Conservation (phyloP, 202 grass and related monocot genomes). For the Eragrostis tef region DNA sequence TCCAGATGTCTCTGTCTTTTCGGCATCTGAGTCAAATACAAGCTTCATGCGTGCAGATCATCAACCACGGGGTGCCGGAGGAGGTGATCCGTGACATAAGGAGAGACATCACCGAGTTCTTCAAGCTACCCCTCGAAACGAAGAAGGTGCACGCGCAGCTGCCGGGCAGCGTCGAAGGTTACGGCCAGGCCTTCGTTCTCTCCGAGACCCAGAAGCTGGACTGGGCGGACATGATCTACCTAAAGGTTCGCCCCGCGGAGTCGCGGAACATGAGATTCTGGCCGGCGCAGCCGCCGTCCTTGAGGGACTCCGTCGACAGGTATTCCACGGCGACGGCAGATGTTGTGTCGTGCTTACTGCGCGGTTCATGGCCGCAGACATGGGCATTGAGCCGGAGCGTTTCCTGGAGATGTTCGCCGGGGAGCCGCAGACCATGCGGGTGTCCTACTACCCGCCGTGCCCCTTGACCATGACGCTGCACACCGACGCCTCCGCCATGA, state of each 20-base stretch:
- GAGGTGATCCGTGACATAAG: slow-evolving; percentile 36
- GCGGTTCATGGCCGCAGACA: slow-evolving; percentile 55
- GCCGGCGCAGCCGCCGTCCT: slow-evolving; percentile 42
- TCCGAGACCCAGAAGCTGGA: slow-evolving; percentile 66
- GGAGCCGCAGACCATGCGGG: slow-evolving; percentile 51
- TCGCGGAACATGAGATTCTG: slow-evolving; percentile 48
- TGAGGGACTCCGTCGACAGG: slow-evolving; percentile 44
- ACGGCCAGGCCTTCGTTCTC: slow-evolving; percentile 60
- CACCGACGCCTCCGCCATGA: slow-evolving; percentile 52
- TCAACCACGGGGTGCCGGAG: slow-evolving; percentile 53
- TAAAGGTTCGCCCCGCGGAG: slow-evolving; percentile 23
- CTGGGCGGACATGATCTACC: slow-evolving; percentile 60
- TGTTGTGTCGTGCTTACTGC: slow-evolving; percentile 50
- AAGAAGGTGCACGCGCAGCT: slow-evolving; percentile 49
- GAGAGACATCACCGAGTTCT: slow-evolving; percentile 48
- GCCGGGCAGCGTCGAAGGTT: slow-evolving; percentile 46
- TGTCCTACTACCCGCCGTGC: slow-evolving; percentile 74
- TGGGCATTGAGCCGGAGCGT: slow-evolving; percentile 52
- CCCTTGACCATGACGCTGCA: slow-evolving; percentile 54
- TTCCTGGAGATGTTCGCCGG: slow-evolving; percentile 43
- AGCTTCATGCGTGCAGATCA: slow-evolving; percentile 2
- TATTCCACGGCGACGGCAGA: slow-evolving; percentile 46
- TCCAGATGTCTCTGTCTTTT: not conserved
- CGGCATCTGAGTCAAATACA: too few species aligned
- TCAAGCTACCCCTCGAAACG: slow-evolving; percentile 51